A percentile compares a stretch with the other conserved stretches of the same genome.
phyloP scores from a whole-genome alignment of 2,329 filamentous ascomycete species.

The Aspergillus spinulosporus region DNA sequence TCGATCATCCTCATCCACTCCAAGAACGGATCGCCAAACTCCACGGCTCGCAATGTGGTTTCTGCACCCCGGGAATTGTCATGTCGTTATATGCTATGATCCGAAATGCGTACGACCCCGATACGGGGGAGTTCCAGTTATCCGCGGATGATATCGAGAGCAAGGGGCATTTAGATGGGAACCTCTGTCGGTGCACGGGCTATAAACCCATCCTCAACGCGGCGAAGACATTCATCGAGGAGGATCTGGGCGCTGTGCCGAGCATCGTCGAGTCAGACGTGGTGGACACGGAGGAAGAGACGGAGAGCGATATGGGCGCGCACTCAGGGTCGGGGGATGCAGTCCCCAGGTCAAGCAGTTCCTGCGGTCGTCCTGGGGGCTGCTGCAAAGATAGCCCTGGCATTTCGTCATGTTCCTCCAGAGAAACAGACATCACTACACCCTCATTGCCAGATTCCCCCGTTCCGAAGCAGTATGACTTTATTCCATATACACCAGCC shows the following conservation, averaged over 20 bases:
- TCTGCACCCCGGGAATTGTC: constrained; percentile 88
- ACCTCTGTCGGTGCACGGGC: constrained; percentile 83
- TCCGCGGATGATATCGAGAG: constrained; percentile 72
- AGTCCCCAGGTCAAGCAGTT: background rate
- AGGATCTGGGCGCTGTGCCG: constrained; percentile 46
- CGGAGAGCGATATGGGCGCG: no score
- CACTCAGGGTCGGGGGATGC: no score
- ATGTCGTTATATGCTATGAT: constrained; percentile 52
- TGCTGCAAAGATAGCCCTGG: constrained; percentile 27
- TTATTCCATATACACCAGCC: constrained; percentile 83
- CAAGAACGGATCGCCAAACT: constrained; percentile 84
- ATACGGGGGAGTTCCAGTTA: constrained; percentile 72
- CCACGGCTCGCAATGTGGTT: constrained; percentile 82
- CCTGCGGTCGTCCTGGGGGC: constrained; percentile 29
- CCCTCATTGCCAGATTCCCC: background rate
- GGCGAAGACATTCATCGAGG: constrained; percentile 68
- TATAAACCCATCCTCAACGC: constrained; percentile 85
- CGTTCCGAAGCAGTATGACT: constrained; percentile 62
- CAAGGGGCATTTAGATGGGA: constrained; percentile 74
- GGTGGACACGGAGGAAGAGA: background rate
- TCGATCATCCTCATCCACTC: constrained; percentile 73
- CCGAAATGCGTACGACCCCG: constrained; percentile 66
- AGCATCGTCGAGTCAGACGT: background rate
- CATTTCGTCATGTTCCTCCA: background rate
- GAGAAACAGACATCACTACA: constrained; percentile 7